Percentiles rank a stretch among this genome's conserved stretches.
phyloP scores from a whole-genome alignment of 2,329 filamentous ascomycete genomes.

The Botrytis hyacinthi region DNA sequence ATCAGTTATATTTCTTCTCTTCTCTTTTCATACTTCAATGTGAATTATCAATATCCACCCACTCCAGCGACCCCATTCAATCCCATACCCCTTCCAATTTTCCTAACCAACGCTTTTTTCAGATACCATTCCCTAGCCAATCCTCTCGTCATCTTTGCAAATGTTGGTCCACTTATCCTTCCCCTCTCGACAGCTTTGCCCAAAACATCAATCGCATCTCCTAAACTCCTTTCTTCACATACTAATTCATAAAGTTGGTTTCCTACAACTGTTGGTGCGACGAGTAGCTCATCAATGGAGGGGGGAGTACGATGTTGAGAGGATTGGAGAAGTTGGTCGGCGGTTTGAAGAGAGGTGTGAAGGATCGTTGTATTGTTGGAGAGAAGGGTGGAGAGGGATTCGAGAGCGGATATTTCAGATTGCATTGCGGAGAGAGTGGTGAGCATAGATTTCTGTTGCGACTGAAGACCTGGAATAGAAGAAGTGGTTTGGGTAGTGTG shows the following conservation, averaged over 20 bases:
- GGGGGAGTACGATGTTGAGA: slow-evolving; percentile 69
- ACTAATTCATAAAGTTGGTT: slow-evolving; percentile 89
- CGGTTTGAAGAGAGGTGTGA: slow-evolving; percentile 71
- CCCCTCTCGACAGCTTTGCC: slow-evolving; percentile 72
- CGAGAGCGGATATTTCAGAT: slow-evolving; percentile 68
- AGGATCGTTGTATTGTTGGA: slow-evolving; percentile 76
- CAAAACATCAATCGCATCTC: slow-evolving; percentile 82
- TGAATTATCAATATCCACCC: slow-evolving; percentile 9
- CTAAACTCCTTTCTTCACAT: slow-evolving; percentile 82
- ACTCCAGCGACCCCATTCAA: slow-evolving; percentile 41
- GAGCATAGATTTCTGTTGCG: slow-evolving; percentile 76
- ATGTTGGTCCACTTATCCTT: slow-evolving; percentile 67
- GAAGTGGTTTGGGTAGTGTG: slow-evolving; percentile 70
- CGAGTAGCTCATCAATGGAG: slow-evolving; percentile 82
- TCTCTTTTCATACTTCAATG: not conserved
- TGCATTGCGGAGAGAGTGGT: slow-evolving; percentile 68
- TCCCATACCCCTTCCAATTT: slow-evolving; percentile 76
- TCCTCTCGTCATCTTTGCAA: slow-evolving; percentile 73
- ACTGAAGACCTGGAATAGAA: slow-evolving; percentile 70
- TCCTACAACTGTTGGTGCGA: slow-evolving; percentile 89
- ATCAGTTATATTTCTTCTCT: not conserved
- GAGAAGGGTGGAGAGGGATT: slow-evolving; percentile 67
- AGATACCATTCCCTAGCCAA: slow-evolving; percentile 78
- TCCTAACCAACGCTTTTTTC: slow-evolving; percentile 76
- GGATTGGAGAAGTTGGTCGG: slow-evolving; percentile 72